Conservation (phyloP, 768 basidiomycete genomes). For the Auricularia auricula-judae region DNA sequence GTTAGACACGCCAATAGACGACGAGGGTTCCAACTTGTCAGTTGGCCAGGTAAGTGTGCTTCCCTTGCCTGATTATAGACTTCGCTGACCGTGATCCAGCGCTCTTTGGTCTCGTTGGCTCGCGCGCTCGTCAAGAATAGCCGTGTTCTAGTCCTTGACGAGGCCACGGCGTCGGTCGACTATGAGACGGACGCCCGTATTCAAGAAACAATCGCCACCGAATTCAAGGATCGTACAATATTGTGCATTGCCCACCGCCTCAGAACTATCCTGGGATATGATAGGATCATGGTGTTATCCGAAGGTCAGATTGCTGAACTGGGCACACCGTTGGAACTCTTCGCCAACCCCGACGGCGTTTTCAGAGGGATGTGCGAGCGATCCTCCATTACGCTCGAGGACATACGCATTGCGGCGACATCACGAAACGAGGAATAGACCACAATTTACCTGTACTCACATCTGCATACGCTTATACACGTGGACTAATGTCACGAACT, state of each 20-base stretch:
- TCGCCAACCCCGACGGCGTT: slow-evolving; percentile 33
- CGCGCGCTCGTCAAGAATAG: slow-evolving; percentile 45
- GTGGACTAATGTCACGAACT: too few species aligned
- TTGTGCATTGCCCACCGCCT: slow-evolving; percentile 42
- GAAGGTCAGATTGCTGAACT: slow-evolving; percentile 51
- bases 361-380: slow-evolving; percentile 56
- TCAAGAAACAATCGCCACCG: slow-evolving; percentile 33
- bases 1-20: slow-evolving; percentile 29
- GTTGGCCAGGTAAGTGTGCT: slow-evolving; percentile 14
- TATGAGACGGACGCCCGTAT: slow-evolving; percentile 44
- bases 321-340: slow-evolving; percentile 45
- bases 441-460: too few species aligned
- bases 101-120: slow-evolving; percentile 33
- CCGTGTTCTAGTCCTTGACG: slow-evolving; percentile 31
- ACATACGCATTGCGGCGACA: slow-evolving; percentile 25
- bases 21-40: slow-evolving; percentile 27
- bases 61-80: slow-evolving; percentile 6
- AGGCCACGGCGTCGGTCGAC: slow-evolving; percentile 26
- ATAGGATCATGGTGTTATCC: slow-evolving; percentile 60
- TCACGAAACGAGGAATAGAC: too few species aligned
- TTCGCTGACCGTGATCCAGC: slow-evolving; percentile 22
- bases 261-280: slow-evolving; percentile 46
- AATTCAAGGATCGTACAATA: slow-evolving; percentile 40
- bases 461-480: too few species aligned
- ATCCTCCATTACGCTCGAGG: slow-evolving; percentile 36